phyloP scores from a whole-genome alignment of 768 basidiomycete genomes.

The Crepidotus variabilis region DNA sequence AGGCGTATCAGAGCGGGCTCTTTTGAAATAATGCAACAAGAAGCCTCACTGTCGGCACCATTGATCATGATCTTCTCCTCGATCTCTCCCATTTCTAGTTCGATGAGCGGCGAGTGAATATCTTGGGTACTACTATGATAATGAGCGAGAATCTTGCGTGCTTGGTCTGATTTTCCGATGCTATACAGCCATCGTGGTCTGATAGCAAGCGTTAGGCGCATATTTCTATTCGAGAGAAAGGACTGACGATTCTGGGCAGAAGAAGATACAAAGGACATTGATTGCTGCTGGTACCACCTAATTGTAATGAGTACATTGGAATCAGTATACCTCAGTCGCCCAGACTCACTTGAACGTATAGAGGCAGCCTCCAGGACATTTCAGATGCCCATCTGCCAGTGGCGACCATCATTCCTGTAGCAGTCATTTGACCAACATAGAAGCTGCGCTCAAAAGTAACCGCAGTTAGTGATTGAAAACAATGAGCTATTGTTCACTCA shows the following conservation, averaged over 20 bases:
- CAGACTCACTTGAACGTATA: slow-evolving; percentile 41
- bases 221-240: background rate
- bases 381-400: slow-evolving; percentile 39
- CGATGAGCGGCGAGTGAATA: slow-evolving; percentile 44
- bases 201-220: background rate
- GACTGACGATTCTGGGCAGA: slow-evolving; percentile 48
- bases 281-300: slow-evolving; percentile 43
- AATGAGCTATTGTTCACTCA: slow-evolving; percentile 17
- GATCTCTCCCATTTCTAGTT: slow-evolving; percentile 50
- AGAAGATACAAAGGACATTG: slow-evolving; percentile 41
- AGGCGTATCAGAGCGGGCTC: too few species aligned
- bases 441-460: slow-evolving; percentile 24
- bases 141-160: slow-evolving; percentile 40
- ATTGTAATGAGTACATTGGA: background rate
- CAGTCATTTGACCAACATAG: slow-evolving; percentile 52
- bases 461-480: background rate
- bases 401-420: slow-evolving; percentile 53
- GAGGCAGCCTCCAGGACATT: slow-evolving; percentile 45
- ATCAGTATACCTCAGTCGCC: background rate
- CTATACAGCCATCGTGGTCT: slow-evolving; percentile 54
- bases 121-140: slow-evolving; percentile 46
- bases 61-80: slow-evolving; percentile 45
- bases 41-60: slow-evolving; percentile 38
- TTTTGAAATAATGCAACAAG: background rate
- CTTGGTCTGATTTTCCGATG: slow-evolving; percentile 38